A percentile compares a stretch with the other conserved stretches of the same genome.
Conservation (phyloP, 1,139 yeast genomes). For the Lizanozyma gosingica region DNA sequence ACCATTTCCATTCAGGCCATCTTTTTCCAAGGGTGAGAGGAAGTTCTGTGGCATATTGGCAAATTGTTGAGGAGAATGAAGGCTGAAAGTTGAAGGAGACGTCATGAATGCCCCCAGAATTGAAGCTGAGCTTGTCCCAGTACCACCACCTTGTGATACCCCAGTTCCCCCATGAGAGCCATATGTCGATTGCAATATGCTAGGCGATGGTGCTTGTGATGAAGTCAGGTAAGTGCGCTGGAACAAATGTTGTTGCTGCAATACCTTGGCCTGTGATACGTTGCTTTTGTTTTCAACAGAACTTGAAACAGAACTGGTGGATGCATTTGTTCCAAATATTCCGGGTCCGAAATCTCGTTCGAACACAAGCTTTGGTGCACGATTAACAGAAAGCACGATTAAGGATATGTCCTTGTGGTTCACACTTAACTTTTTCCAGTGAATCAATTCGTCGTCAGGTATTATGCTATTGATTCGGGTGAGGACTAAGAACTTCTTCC, state of each 20-base stretch:
- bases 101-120: background rate
- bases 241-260: constrained; percentile 1
- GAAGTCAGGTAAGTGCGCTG: constrained; percentile 9
- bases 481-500: constrained; percentile 55
- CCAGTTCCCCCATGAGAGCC: background rate
- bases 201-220: constrained; percentile 29
- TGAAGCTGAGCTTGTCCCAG: constrained; percentile 2
- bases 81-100: constrained; percentile 6
- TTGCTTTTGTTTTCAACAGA: constrained; percentile 2
- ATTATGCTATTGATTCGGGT: constrained; percentile 64
- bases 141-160: constrained; percentile 13
- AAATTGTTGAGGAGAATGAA: constrained; percentile 34
- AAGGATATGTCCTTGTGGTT: constrained; percentile 55
- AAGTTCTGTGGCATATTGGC: constrained; percentile 27
- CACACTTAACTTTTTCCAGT: constrained; percentile 62
- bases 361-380: constrained; percentile 49
- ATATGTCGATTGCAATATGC: background rate
- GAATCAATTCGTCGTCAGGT: constrained; percentile 71
- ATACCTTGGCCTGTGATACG: background rate
- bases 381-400: constrained; percentile 67
- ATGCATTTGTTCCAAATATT: constrained; percentile 13
- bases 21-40: constrained; percentile 16
- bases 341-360: constrained; percentile 14
- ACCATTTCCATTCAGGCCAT: background rate
- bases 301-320: constrained; percentile 7